These are phyloP conservation scores for Lepiota brunneoincarnata DNA, from an alignment of 768 basidiomycete species.

Conservation along the genomic window DNA sequence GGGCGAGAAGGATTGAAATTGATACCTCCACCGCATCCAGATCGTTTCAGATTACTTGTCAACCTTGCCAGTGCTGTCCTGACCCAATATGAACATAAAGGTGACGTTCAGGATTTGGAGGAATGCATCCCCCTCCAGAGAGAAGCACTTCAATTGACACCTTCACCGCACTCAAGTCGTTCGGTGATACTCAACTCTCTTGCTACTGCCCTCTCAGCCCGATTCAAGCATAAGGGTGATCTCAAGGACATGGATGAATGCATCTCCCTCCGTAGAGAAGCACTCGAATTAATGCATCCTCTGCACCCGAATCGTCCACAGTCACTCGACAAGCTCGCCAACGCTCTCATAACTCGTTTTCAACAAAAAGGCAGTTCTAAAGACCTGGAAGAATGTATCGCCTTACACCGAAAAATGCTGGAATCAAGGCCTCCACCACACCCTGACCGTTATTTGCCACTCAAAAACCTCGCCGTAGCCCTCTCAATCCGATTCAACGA, in stretches of 20 bases:
- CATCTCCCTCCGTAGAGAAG: not conserved
- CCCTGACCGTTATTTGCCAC: conserved; percentile 12
- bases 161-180: not conserved
- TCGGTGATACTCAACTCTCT: not conserved
- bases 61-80: not conserved
- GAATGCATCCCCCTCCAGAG: not conserved
- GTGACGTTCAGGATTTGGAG: not conserved
- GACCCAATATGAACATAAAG: not conserved
- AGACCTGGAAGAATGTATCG: conserved; percentile 15
- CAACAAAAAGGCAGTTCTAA: not conserved
- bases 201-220: not conserved
- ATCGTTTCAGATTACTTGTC: not conserved
- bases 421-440: conserved; percentile 4
- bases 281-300: not conserved
- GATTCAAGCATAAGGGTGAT: not conserved
- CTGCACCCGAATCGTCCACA: not conserved
- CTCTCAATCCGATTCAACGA: conserved; percentile 4
- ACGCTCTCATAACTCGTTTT: not conserved
- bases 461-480: conserved; percentile 15
- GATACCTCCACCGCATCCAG: not conserved
- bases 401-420: conserved; percentile 9
- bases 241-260: not conserved
- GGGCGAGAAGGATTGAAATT: too few species aligned
- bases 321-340: not conserved
- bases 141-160: not conserved